A percentile compares a stretch with the other conserved stretches of the same genome.
Conservation (phyloP, 441 rosid genomes). For the Euphorbia schlechtendalii region DNA sequence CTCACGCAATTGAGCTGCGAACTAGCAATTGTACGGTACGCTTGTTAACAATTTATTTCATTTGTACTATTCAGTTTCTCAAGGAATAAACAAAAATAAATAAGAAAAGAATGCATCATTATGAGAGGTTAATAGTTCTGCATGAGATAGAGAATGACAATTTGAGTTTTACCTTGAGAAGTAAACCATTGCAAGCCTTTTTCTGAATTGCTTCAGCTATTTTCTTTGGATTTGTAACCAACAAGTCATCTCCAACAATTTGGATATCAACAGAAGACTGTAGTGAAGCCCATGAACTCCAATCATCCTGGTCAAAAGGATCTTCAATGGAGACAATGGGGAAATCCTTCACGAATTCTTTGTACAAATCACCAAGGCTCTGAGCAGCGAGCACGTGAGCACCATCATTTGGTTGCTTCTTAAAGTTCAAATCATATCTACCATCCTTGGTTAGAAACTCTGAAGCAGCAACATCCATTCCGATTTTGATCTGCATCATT, state of each 20-base stretch:
- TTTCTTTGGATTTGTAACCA: slow-evolving; percentile 93
- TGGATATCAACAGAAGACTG: slow-evolving; percentile 83
- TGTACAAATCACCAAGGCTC: slow-evolving; percentile 69
- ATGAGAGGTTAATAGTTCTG: background rate
- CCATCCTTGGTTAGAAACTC: slow-evolving; percentile 82
- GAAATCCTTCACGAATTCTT: slow-evolving; percentile 74
- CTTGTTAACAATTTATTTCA: background rate
- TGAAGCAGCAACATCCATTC: slow-evolving; percentile 98
- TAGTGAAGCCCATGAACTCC: slow-evolving; percentile 84
- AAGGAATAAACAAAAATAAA: too few relatives aligned
- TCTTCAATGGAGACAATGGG: slow-evolving; percentile 89
- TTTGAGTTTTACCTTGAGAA: slow-evolving; percentile 53
- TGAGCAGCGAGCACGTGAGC: slow-evolving; percentile 66
- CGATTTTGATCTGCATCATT: slow-evolving; percentile 69
- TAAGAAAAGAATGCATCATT: background rate
- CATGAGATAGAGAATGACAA: background rate
- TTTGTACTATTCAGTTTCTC: too few relatives aligned
- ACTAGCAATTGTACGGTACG: background rate
- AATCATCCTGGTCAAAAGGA: slow-evolving; percentile 97
- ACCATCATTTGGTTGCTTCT: slow-evolving; percentile 90
- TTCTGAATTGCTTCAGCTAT: slow-evolving; percentile 86
- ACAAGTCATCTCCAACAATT: slow-evolving; percentile 85
- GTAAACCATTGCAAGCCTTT: slow-evolving; percentile 80
- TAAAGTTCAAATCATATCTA: slow-evolving; percentile 79
- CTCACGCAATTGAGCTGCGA: slow-evolving; percentile 6